These are phyloP conservation scores for Pythium aristosporum DNA, from an alignment of 352 stramenopile species.

Conservation along the genomic window DNA sequence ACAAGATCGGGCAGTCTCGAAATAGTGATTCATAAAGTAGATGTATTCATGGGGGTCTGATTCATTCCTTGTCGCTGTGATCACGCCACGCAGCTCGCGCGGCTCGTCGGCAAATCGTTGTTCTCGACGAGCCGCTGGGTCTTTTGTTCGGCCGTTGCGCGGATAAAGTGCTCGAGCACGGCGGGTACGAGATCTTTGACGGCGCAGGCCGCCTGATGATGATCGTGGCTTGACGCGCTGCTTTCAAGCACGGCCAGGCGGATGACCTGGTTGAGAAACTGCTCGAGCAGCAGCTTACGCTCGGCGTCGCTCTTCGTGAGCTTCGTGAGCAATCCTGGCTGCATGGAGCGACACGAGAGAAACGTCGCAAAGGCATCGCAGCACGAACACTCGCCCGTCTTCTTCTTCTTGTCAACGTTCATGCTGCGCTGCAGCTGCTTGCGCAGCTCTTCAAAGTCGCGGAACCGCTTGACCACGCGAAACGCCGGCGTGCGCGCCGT, in stretches of 20 bases:
- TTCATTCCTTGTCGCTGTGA: neutral
- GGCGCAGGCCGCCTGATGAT: conserved; percentile 2
- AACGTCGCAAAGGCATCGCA: conserved; percentile 29
- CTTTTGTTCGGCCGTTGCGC: conserved; percentile 17
- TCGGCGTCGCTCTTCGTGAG: conserved; percentile 21
- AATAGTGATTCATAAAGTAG: neutral
- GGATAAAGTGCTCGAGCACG: conserved; percentile 22
- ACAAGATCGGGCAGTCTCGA: too few relatives aligned
- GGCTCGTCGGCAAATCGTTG: conserved; percentile 7
- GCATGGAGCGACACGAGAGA: conserved; percentile 26
- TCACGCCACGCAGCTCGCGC: conserved; percentile 8
- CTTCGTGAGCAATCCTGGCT: conserved; percentile 21
- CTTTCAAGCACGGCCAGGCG: conserved; percentile 21
- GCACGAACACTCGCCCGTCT: conserved; percentile 18
- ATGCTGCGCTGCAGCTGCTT: conserved; percentile 23
- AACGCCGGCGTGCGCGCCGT: conserved; percentile 17
- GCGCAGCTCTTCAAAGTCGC: conserved; percentile 28
- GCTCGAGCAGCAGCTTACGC: conserved; percentile 19
- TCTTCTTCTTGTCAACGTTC: neutral
- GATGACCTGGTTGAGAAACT: conserved; percentile 28
- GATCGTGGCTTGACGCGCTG: conserved; percentile 1
- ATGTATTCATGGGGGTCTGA: neutral
- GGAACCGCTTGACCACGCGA: conserved; percentile 25
- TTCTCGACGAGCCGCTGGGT: conserved; percentile 9
- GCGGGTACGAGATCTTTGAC: conserved; percentile 16